Conservation (phyloP, 805 yeast genomes). For the Hanseniaspora jakobsenii region DNA sequence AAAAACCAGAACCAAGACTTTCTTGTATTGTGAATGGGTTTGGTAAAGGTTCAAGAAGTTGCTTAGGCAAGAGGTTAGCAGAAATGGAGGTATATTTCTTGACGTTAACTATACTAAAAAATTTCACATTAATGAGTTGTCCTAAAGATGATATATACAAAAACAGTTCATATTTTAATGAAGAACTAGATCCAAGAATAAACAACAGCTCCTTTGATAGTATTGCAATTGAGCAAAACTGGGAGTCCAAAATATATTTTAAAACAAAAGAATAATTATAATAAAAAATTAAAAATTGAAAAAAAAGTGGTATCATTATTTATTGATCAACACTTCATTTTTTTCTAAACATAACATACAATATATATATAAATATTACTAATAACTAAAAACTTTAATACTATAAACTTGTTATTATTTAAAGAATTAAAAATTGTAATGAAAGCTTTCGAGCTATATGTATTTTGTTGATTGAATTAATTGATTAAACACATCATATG, state of each 20-base stretch:
- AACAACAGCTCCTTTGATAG: slow-evolving; percentile 4
- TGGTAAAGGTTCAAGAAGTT: slow-evolving; percentile 9
- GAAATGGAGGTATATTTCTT: slow-evolving; percentile 8
- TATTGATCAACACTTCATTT: too few relatives aligned
- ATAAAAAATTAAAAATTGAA: too few relatives aligned
- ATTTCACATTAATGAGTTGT: not conserved
- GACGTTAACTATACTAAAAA: not conserved
- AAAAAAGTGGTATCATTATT: too few relatives aligned
- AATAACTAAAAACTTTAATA: too few relatives aligned
- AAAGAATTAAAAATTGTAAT: too few relatives aligned
- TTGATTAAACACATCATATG: too few relatives aligned
- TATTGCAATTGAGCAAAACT: slow-evolving; percentile 5
- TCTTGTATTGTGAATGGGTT: slow-evolving; percentile 5
- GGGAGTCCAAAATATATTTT: slow-evolving; percentile 3
- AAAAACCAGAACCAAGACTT: not conserved
- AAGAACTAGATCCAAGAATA: slow-evolving; percentile 12
- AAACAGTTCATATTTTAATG: not conserved
- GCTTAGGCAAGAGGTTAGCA: slow-evolving; percentile 8
- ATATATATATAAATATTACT: too few relatives aligned
- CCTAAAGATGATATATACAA: not conserved
- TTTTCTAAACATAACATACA: too few relatives aligned
- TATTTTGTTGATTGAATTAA: too few relatives aligned
- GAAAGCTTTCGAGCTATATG: too few relatives aligned
- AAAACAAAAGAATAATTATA: not conserved
- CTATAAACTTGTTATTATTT: too few relatives aligned